Base-by-base conservation (phyloP, 192 early-diverging fungal species). In the Oehlia diaphana region DNA sequence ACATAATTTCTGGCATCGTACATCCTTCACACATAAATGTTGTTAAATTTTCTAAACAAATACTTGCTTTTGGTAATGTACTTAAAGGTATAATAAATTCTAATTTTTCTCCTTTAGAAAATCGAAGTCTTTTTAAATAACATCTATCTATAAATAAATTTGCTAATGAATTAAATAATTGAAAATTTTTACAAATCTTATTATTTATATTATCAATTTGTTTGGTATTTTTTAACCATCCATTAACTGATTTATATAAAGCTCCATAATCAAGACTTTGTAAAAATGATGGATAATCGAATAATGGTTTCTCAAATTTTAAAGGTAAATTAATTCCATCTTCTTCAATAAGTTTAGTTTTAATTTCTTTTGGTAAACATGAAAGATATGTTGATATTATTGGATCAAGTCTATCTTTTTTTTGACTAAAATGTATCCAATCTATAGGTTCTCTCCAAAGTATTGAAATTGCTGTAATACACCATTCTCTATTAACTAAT, bases 361-460 rank as follows among this genome's bases (percentile, higher is more conserved):
- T 58, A 21, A 58, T 19, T 7, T 58, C 53, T 58, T 58, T 14
- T 7, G 53, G 53, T 58, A 58, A 19, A 21, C 53, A 58, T 58
- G 53, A 58, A 58, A 58, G 53, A 16, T 58, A 58, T 21, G 53
- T 58, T 21, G 53, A 21, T 19, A 58, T 19, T 21, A 58, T 58
- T 7, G 53, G 19, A 7, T 21, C 19, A 7, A 58, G 16, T 58
- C 53, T 16, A 58, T 58, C 53, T 21, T 6, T 21, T 16, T 58
- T 58, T 21, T 21, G 53, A 21, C 53, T 58, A 58, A 21, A 58
- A 6, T 58, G 53, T 21, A 58, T 58, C 53, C 53, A 58, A 58
- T 58, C 53, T 21, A 58, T 21, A 58, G 66, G 66, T 68, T 68
- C 28, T 4, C 28, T 33, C 66, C 66, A 68, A 37, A 68, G 66